A percentile compares a stretch with the other conserved stretches of the same genome.
These are phyloP conservation scores for Penicillium robsamsonii DNA, from an alignment of 495 filamentous ascomycete genomes.

Conservation along the genomic window DNA sequence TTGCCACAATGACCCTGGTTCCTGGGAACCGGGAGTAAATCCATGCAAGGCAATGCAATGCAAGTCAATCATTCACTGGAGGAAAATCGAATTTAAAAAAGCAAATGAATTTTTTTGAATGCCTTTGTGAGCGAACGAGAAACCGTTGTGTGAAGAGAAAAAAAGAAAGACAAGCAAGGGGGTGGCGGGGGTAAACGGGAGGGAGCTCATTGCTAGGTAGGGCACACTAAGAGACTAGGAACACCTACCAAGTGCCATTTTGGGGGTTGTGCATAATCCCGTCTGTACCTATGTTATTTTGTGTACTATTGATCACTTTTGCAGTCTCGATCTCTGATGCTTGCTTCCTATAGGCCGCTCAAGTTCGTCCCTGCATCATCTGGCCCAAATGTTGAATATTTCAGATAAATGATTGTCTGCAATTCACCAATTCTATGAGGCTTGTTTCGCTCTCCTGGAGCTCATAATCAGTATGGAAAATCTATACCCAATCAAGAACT, in stretches of 20 bases:
- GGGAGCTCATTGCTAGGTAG: not conserved
- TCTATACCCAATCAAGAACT: not conserved
- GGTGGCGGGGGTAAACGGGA: not conserved
- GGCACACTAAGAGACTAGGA: conserved; percentile 4
- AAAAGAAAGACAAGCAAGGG: conserved; percentile 8
- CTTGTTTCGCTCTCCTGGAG: not conserved
- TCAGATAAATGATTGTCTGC: conserved; percentile 12
- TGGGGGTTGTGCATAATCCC: conserved; percentile 1
- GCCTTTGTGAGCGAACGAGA: not conserved
- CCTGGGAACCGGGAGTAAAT: conserved; percentile 20
- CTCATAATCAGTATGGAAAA: not conserved
- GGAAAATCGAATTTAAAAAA: not conserved
- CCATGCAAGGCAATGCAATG: conserved; percentile 30
- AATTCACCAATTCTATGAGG: not conserved
- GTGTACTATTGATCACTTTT: conserved; percentile 10
- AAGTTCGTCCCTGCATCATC: conserved; percentile 2
- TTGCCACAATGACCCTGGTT: conserved; percentile 16
- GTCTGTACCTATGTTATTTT: not conserved
- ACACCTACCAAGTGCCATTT: conserved; percentile 1
- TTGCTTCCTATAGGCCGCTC: conserved; percentile 4
- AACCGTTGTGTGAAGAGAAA: conserved; percentile 15
- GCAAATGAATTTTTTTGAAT: not conserved
- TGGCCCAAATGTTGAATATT: conserved; percentile 2
- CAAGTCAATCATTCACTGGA: conserved; percentile 18
- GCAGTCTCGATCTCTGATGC: not conserved